Conservation (phyloP, 2,329 filamentous ascomycete species). For the Fusarium cyanostomum region DNA sequence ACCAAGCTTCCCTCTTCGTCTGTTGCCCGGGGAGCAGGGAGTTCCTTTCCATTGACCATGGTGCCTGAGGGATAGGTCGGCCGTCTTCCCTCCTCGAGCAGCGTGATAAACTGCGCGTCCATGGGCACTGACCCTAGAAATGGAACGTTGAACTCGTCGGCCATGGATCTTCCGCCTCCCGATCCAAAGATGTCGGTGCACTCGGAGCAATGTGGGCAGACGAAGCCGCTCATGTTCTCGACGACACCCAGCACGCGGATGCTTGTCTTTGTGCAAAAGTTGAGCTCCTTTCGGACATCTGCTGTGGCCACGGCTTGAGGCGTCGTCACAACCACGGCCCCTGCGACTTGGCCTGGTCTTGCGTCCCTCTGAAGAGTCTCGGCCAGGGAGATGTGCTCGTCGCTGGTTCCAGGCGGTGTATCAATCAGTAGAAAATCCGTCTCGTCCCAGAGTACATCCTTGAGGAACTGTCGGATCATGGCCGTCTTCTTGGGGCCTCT, state of each 20-base stretch:
- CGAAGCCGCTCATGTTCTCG: constrained; percentile 95
- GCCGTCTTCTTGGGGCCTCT: constrained; percentile 98
- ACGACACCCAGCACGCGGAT: constrained; percentile 86
- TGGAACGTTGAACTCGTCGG: constrained; percentile 80
- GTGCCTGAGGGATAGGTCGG: constrained; percentile 78
- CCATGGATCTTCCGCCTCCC: constrained; percentile 90
- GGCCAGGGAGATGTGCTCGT: constrained; percentile 95
- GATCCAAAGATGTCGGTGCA: constrained; percentile 94
- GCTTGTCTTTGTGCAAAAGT: constrained; percentile 87
- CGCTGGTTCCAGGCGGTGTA: constrained; percentile 93
- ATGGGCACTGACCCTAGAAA: constrained; percentile 91
- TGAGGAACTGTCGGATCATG: constrained; percentile 96
- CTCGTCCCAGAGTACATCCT: constrained; percentile 86
- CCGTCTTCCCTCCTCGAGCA: constrained; percentile 78
- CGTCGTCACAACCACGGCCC: constrained; percentile 94
- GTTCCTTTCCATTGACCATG: constrained; percentile 64
- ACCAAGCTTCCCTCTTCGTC: constrained; percentile 59
- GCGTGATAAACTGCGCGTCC: constrained; percentile 87
- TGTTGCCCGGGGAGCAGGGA: constrained; percentile 46
- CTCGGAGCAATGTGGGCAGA: constrained; percentile 82
- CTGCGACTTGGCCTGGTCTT: constrained; percentile 75
- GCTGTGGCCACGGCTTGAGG: constrained; percentile 93
- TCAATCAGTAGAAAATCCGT: constrained; percentile 95
- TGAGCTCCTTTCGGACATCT: constrained; percentile 93
- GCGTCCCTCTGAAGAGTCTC: constrained; percentile 79